Conservation (phyloP, 306 rosid genomes). For the Vachellia pachyceras region DNA sequence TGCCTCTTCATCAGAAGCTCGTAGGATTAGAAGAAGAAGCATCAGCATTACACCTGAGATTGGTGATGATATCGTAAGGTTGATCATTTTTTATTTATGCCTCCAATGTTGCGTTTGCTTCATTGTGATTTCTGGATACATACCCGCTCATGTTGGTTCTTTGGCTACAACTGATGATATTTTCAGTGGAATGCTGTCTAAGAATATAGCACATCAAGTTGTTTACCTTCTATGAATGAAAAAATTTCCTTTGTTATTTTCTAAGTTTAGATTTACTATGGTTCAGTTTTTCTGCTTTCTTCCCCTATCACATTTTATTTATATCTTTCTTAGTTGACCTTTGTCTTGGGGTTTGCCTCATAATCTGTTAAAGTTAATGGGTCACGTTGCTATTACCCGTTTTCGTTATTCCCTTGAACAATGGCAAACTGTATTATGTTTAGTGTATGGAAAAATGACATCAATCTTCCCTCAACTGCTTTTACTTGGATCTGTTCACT, state of each 20-base stretch:
- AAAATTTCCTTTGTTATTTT: slow-evolving; percentile 1
- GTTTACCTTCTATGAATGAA: neutral
- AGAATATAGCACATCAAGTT: slow-evolving; percentile 19
- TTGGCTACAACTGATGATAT: slow-evolving; percentile 27
- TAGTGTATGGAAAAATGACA: neutral
- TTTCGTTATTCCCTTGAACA: slow-evolving; percentile 6
- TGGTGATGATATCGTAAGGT: slow-evolving; percentile 98
- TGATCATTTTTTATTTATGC: slow-evolving; percentile 45
- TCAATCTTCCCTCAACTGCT: neutral
- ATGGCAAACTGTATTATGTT: neutral
- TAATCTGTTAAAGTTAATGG: neutral
- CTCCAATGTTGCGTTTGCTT: slow-evolving; percentile 17
- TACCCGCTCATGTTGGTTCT: slow-evolving; percentile 23
- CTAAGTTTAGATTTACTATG: neutral
- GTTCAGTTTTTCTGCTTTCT: neutral
- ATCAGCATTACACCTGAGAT: slow-evolving; percentile 95
- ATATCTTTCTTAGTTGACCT: neutral
- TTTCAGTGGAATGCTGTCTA: slow-evolving; percentile 9
- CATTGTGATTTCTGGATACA: slow-evolving; percentile 28
- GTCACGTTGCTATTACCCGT: neutral
- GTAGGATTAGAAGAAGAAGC: slow-evolving; percentile 89
- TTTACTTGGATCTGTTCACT: neutral
- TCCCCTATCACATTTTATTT: neutral
- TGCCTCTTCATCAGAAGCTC: slow-evolving; percentile 80
- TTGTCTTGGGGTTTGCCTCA: slow-evolving; percentile 1